Evolutionary conservation across 805 yeast genomes (phyloP), one percentile per base, ranked within the genome.

Genomic region (Jamesozyma spencerorum): DNA sequence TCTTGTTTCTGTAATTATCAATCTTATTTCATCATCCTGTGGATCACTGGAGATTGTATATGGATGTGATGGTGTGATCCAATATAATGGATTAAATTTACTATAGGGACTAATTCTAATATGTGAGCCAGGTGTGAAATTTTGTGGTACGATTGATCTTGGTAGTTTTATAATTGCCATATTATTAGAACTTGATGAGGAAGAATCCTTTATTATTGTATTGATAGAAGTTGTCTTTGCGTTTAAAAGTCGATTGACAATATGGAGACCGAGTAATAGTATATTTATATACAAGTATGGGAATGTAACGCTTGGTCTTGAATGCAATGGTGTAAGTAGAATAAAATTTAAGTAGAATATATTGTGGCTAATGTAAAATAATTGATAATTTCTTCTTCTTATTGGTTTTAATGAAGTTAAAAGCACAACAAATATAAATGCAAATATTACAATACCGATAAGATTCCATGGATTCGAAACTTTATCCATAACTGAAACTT

Each of bases 21-120:
- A 57, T 33, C 65, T 68, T 2, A 75, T 53, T 13, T 55, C 43
- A 2, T 55, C 45, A 34, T 72, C 75, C 1, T 57, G 60, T 0
- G 71, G 61, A 1, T 62, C 38, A 2, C 77, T 68, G 0, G 77
- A 74, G 11, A 80, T 64, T 0, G 87, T 77, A 50, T 68, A 82
- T 2, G 90, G 88, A 53, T 81, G 88, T 2, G 81, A 65, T 6
- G 90, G 78, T 4, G 65, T 54, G 2, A 79, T 19, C 72, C 76
- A 70, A 39, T 58, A 66, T 40, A 69, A 55, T 2, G 68, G 68
- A 39, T 68, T 61, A 15, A 40, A 45, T 31, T 52, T 55, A 17
- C 62, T 47, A 18, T 62, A 57, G 10, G 58, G 54, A 3, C 73
- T 69, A 2, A 79, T 44, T 47, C 87, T 62, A 2, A 80, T 39